These are phyloP conservation scores for Monosporascus ibericus DNA, from an alignment of 2,329 filamentous ascomycete genomes.

Conservation along the genomic window DNA sequence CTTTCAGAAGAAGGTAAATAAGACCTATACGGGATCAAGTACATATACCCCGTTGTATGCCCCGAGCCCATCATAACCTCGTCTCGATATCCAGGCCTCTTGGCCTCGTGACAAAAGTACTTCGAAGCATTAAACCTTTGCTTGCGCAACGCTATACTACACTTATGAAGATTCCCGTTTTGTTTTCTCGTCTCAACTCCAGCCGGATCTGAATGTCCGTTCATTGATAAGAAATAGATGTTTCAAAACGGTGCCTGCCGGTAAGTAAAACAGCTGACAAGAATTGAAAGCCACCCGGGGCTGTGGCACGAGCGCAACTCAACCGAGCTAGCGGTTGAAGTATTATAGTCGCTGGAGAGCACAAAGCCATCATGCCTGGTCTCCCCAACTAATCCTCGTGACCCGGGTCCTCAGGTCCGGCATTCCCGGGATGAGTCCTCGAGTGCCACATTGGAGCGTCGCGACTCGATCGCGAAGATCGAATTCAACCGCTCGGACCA, in stretches of 20 bases:
- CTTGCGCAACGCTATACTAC: slow-evolving; percentile 5
- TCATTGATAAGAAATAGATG: too few relatives aligned
- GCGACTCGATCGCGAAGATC: slow-evolving; percentile 47
- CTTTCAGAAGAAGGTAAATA: too few relatives aligned
- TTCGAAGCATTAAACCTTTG: background rate
- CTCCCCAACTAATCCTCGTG: slow-evolving; percentile 40
- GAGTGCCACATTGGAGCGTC: slow-evolving; percentile 46
- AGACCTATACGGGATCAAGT: too few relatives aligned
- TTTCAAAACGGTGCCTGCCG: too few relatives aligned
- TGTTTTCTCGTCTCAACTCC: slow-evolving; percentile 1
- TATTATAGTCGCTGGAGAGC: background rate
- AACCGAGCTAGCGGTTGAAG: background rate
- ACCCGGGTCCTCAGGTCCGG: slow-evolving; percentile 41
- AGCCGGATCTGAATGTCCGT: too few relatives aligned
- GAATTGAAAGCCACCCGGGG: too few relatives aligned
- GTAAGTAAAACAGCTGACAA: too few relatives aligned
- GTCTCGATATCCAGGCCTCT: too few relatives aligned
- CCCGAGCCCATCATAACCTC: too few relatives aligned
- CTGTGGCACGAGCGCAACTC: too few relatives aligned
- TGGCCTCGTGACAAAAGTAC: too few relatives aligned
- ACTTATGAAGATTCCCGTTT: slow-evolving; percentile 6
- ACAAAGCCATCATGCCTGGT: slow-evolving; percentile 16
- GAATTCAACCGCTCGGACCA: slow-evolving; percentile 51
- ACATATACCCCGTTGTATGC: too few relatives aligned
- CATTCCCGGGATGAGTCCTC: slow-evolving; percentile 40